phyloP scores from a whole-genome alignment of 1,139 yeast species.

The Taiozyma onychis region DNA sequence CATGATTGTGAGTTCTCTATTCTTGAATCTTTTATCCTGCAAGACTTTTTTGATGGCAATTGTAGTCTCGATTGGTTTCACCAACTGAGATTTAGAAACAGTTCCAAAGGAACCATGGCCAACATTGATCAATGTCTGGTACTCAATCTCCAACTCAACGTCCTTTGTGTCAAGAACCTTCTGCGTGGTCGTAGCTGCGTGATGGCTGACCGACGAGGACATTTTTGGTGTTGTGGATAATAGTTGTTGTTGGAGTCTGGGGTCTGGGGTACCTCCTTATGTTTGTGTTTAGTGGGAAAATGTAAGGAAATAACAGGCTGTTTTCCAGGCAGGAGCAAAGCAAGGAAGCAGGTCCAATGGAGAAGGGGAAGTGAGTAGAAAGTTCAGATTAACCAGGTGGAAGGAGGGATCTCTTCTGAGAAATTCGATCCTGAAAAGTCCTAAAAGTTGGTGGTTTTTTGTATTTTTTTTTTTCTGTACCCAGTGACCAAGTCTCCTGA shows the following conservation, averaged over 20 bases:
- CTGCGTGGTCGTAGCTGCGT: constrained; percentile 5
- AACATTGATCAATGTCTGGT: constrained; percentile 54
- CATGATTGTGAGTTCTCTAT: constrained; percentile 95
- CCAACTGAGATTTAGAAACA: constrained; percentile 79
- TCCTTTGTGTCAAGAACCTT: constrained; percentile 15
- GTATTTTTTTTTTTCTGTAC: too few relatives aligned
- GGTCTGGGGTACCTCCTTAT: background rate
- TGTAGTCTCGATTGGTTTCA: constrained; percentile 62
- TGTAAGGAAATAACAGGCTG: too few relatives aligned
- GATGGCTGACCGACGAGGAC: background rate
- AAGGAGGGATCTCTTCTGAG: too few relatives aligned
- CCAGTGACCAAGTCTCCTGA: background rate
- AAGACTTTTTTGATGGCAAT: constrained; percentile 94
- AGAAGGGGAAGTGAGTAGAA: too few relatives aligned
- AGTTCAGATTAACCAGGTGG: too few relatives aligned
- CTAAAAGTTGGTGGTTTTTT: too few relatives aligned
- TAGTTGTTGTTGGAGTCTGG: background rate
- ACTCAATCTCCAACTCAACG: constrained; percentile 27
- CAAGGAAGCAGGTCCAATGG: too few relatives aligned
- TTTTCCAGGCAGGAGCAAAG: too few relatives aligned
- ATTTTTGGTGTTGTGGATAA: background rate
- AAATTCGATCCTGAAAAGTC: too few relatives aligned
- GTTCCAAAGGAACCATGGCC: constrained; percentile 98
- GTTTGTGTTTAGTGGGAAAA: background rate
- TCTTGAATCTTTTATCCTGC: constrained; percentile 93